Conservation (phyloP, 148 eudicot species). For the Persicaria tinctoria region DNA sequence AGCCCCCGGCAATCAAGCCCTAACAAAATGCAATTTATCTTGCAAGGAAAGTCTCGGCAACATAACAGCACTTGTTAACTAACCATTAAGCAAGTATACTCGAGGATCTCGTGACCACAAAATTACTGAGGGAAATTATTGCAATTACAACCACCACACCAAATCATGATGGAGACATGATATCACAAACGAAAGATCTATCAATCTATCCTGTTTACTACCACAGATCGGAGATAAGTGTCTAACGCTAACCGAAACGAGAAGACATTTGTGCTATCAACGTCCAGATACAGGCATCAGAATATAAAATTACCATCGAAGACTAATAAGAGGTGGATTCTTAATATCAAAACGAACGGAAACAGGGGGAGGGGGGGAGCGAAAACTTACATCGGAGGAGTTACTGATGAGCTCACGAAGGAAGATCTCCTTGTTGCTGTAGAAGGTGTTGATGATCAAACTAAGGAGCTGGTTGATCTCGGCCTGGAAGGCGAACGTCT, state of each 20-base stretch:
- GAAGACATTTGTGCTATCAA: not conserved
- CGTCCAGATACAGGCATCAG: not conserved
- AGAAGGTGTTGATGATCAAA: constrained; percentile 25
- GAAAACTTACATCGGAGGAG: constrained; percentile 19
- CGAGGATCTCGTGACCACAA: too few species aligned
- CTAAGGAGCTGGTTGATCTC: constrained; percentile 26
- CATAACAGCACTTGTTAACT: too few species aligned
- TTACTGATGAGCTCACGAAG: constrained; percentile 25
- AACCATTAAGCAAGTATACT: too few species aligned
- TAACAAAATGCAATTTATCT: too few species aligned
- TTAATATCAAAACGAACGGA: not conserved
- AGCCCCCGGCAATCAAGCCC: too few species aligned
- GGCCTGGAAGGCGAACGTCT: constrained; percentile 26
- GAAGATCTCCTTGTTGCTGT: constrained; percentile 26
- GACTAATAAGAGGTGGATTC: not conserved
- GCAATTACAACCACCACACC: too few species aligned
- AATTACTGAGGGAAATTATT: too few species aligned
- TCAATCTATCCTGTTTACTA: not conserved
- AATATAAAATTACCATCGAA: not conserved
- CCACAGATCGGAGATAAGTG: not conserved
- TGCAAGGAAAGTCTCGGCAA: too few species aligned
- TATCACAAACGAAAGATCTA: too few species aligned
- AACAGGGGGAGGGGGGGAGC: not conserved
- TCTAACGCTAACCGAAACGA: not conserved
- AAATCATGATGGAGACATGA: too few species aligned